Conservation (phyloP, 1,284 basidiomycete genomes). For the Rhodotorula glutinis region DNA sequence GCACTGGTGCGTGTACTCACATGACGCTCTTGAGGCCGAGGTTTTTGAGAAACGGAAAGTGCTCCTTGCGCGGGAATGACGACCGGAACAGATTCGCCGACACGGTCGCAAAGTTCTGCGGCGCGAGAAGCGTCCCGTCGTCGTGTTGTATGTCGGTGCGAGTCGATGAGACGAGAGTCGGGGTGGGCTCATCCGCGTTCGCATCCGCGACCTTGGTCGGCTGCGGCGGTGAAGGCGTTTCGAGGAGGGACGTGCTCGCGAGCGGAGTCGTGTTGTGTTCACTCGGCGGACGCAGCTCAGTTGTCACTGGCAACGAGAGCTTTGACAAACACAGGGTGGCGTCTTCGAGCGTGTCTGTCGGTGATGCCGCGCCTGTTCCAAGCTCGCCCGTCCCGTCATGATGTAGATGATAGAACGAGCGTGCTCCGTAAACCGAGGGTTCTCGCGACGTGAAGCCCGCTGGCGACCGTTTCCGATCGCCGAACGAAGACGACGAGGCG, state of each 20-base stretch:
- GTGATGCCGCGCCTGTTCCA: neutral
- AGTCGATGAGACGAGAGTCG: neutral
- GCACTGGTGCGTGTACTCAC: constrained; percentile 43
- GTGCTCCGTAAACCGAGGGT: neutral
- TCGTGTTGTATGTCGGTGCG: constrained; percentile 1
- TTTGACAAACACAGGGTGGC: neutral
- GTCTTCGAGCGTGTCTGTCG: neutral
- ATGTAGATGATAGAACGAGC: neutral
- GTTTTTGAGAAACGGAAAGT: constrained; percentile 56
- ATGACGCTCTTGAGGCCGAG: constrained; percentile 57
- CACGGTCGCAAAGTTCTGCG: constrained; percentile 53
- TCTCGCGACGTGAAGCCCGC: neutral
- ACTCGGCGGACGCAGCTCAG: neutral
- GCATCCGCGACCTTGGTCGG: neutral
- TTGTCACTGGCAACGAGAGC: neutral
- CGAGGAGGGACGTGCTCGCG: neutral
- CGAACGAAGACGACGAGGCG: neutral
- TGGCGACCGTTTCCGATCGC: too few relatives aligned
- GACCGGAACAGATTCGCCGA: constrained; percentile 54
- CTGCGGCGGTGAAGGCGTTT: neutral
- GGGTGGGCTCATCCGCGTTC: neutral
- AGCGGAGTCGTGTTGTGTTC: neutral
- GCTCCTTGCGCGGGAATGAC: constrained; percentile 55
- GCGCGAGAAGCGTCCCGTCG: constrained; percentile 46
- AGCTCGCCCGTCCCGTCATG: too few relatives aligned